These are phyloP conservation scores for Coccomyxa sp. DNA, from an alignment of 139 green algal genomes.

Conservation along the genomic window DNA sequence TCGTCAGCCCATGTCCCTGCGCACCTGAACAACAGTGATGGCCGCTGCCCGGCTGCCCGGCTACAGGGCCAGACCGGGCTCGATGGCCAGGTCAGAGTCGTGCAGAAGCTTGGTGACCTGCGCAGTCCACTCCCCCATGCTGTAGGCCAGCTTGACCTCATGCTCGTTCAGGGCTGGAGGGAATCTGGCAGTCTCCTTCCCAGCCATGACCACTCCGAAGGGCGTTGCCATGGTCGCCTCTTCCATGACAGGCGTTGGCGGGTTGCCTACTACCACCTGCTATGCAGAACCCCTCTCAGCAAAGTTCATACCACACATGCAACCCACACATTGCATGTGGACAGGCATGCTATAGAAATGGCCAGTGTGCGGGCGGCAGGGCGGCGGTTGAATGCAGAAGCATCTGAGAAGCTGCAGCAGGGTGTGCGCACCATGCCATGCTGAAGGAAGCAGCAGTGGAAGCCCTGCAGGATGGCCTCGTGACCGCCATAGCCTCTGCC, in stretches of 20 bases:
- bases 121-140: slow-evolving; percentile 24
- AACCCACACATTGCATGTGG: too few species aligned
- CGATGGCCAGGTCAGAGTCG: neutral
- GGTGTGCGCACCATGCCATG: slow-evolving; percentile 37
- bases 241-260: slow-evolving; percentile 18
- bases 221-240: slow-evolving; percentile 19
- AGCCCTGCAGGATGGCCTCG: slow-evolving; percentile 30
- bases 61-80: too few species aligned
- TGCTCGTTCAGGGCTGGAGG: slow-evolving; percentile 7
- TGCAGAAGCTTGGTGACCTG: slow-evolving; percentile 13
- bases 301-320: too few species aligned
- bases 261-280: slow-evolving; percentile 23
- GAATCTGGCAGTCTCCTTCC: slow-evolving; percentile 38
- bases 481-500: slow-evolving; percentile 30
- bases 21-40: too few species aligned
- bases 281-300: too few species aligned
- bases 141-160: slow-evolving; percentile 25
- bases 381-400: too few species aligned
- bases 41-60: too few species aligned
- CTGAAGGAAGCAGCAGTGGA: slow-evolving; percentile 35
- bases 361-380: too few species aligned
- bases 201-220: slow-evolving; percentile 42
- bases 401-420: neutral
- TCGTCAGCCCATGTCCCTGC: too few species aligned
- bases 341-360: too few species aligned